A percentile compares a stretch with the other conserved stretches of the same genome.
Conservation (phyloP, 75 land plant genomes). For the Pinus tabuliformis region DNA sequence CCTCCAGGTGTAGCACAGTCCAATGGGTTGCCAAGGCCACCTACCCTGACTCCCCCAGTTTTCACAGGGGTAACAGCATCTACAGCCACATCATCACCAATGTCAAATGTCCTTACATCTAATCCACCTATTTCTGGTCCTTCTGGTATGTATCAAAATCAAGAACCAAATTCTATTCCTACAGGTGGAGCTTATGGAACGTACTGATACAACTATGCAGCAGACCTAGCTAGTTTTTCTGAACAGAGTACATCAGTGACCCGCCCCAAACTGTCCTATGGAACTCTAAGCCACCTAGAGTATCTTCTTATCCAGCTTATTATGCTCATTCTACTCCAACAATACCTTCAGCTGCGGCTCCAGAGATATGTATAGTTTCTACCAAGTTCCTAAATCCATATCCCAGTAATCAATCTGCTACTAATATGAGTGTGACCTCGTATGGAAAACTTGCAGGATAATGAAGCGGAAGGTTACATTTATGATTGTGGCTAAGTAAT, state of each 20-base stretch:
- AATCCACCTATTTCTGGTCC: constrained; percentile 1
- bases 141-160: constrained; percentile 10
- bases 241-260: background rate
- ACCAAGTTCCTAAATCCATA: background rate
- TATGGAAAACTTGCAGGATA: background rate
- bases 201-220: constrained; percentile 7
- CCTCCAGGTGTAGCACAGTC: constrained; percentile 14
- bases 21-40: constrained; percentile 13
- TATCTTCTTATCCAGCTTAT: background rate
- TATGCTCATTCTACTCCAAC: background rate
- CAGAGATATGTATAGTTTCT: constrained; percentile 3
- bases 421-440: background rate
- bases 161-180: constrained; percentile 8
- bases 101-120: constrained; percentile 10
- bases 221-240: background rate
- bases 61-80: constrained; percentile 3
- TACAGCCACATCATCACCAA: background rate
- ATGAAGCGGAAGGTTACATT: background rate
- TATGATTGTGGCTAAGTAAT: background rate
- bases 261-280: background rate
- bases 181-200: constrained; percentile 12
- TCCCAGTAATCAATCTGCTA: background rate
- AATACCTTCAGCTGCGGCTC: background rate
- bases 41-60: constrained; percentile 14
- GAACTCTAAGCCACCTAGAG: background rate